Percentiles rank a stretch among this genome's conserved stretches.
Conservation (phyloP, 208 protist species). For the Leishmania amazonensis region DNA sequence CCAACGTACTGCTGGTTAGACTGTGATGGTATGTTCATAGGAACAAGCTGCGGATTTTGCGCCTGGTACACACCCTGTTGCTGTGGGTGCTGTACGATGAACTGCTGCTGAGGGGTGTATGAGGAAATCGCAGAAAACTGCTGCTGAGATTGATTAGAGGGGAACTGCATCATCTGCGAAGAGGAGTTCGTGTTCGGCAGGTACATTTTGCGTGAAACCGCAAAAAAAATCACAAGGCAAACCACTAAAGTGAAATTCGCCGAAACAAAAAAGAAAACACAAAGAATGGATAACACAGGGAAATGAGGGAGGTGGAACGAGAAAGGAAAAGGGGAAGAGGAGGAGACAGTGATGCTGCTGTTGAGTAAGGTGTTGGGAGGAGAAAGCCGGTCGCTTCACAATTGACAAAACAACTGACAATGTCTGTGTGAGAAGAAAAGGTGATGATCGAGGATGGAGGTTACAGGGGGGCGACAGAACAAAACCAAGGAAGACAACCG, state of each 20-base stretch:
- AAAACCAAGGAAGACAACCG: not conserved
- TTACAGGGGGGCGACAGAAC: not conserved
- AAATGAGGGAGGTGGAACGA: not conserved
- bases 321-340: not conserved
- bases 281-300: constrained; percentile 6
- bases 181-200: constrained; percentile 26
- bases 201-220: constrained; percentile 25
- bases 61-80: constrained; percentile 39
- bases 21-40: constrained; percentile 44
- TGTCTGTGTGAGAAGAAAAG: not conserved
- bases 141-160: constrained; percentile 34
- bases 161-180: constrained; percentile 38
- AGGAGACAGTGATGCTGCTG: not conserved
- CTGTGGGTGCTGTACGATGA: constrained; percentile 40
- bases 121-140: constrained; percentile 41
- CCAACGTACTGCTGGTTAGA: constrained; percentile 42
- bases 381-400: not conserved
- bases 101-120: constrained; percentile 34
- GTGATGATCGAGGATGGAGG: not conserved
- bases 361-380: not conserved
- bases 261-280: not conserved
- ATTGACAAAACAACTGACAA: not conserved
- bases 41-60: constrained; percentile 37
- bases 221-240: not conserved
- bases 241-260: not conserved